phyloP scores from a whole-genome alignment of 768 basidiomycete genomes.

The Phlebiopsis flavidoalba region DNA sequence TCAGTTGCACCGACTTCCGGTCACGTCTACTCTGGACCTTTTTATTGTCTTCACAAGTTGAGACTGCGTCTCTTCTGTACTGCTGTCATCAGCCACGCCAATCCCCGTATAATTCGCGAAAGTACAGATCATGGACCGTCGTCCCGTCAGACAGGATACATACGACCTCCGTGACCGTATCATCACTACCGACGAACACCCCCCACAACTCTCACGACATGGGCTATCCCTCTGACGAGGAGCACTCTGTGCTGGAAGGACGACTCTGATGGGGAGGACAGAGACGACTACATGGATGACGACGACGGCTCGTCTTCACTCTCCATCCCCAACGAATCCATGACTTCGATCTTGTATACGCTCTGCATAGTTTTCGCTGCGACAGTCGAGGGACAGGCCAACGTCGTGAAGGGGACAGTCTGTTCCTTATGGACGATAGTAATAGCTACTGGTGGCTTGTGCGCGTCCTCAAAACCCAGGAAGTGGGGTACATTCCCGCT shows the following conservation, averaged over 20 bases:
- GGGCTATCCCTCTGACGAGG: conserved; percentile 58
- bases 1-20: background rate
- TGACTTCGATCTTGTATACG: conserved; percentile 93
- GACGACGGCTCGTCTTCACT: conserved; percentile 78
- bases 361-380: conserved; percentile 96
- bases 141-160: conserved; percentile 46
- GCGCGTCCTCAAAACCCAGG: conserved; percentile 95
- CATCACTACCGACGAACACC: conserved; percentile 48
- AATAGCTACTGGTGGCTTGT: conserved; percentile 99
- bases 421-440: conserved; percentile 95
- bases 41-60: background rate
- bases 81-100: background rate
- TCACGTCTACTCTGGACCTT: background rate
- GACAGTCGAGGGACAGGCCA: conserved; percentile 97
- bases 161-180: conserved; percentile 64
- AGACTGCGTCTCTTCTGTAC: conserved; percentile 2
- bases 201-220: conserved; percentile 44
- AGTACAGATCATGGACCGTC: background rate
- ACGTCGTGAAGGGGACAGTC: conserved; percentile 97
- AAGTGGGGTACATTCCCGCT: conserved; percentile 97
- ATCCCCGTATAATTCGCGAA: background rate
- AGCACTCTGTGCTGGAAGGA: conserved; percentile 83
- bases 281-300: conserved; percentile 68
- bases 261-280: conserved; percentile 71
- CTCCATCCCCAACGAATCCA: conserved; percentile 86